These are phyloP conservation scores for Inga leiocalycina DNA, from an alignment of 306 rosid genomes.

Conservation along the genomic window DNA sequence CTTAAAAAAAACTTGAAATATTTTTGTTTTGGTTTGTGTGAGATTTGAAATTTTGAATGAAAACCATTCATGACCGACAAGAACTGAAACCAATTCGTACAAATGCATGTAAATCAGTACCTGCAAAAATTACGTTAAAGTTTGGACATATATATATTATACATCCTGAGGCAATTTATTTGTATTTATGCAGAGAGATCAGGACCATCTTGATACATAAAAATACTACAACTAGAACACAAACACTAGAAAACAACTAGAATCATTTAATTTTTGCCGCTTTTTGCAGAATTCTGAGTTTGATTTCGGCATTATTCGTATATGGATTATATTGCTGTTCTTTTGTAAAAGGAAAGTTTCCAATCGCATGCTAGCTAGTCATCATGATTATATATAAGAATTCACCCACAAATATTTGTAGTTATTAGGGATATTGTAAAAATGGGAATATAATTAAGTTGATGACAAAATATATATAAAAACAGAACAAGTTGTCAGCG, in stretches of 20 bases:
- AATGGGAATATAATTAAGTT: neutral
- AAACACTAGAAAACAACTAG: neutral
- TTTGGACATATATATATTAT: neutral
- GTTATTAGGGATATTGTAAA: neutral
- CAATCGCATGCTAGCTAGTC: neutral
- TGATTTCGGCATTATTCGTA: neutral
- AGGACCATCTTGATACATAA: neutral
- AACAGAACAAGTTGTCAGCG: neutral
- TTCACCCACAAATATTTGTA: neutral
- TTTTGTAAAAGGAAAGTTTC: neutral
- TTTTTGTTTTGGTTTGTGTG: neutral
- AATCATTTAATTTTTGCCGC: neutral
- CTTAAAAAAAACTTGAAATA: neutral
- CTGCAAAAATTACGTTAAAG: neutral
- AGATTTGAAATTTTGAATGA: neutral
- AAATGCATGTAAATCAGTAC: neutral
- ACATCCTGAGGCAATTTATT: neutral
- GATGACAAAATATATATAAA: neutral
- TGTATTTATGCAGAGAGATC: neutral
- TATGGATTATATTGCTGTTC: neutral
- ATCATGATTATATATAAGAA: neutral
- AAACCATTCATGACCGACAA: neutral
- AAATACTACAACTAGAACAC: neutral
- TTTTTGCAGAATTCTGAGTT: neutral
- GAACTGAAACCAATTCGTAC: neutral